phyloP scores from a whole-genome alignment of 1,139 yeast species.

The Pichiaceae sp. region DNA sequence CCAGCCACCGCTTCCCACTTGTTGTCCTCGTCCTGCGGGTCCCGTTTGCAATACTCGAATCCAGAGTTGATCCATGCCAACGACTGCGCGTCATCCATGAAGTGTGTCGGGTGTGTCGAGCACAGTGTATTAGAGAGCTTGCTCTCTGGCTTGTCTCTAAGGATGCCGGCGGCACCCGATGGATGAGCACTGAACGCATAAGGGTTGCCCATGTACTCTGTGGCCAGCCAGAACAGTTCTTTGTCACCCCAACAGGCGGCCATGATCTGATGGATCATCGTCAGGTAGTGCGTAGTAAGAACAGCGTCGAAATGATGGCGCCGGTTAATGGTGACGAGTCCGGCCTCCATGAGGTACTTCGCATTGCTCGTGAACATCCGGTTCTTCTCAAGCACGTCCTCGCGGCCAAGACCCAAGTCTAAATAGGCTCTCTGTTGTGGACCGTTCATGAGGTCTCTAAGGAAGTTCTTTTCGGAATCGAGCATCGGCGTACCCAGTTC shows the following conservation, averaged over 20 bases:
- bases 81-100: slow-evolving; percentile 33
- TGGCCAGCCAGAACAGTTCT: slow-evolving; percentile 57
- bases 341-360: slow-evolving; percentile 51
- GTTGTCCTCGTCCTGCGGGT: slow-evolving; percentile 25
- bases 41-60: slow-evolving; percentile 46
- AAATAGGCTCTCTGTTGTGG: slow-evolving; percentile 19
- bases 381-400: slow-evolving; percentile 13
- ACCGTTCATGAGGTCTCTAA: slow-evolving; percentile 35
- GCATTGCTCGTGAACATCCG: slow-evolving; percentile 35
- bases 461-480: slow-evolving; percentile 41
- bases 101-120: slow-evolving; percentile 64
- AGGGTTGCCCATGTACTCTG: slow-evolving; percentile 42
- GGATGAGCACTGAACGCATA: slow-evolving; percentile 40
- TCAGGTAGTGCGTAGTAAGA: slow-evolving; percentile 34
- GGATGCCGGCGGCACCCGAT: slow-evolving; percentile 46
- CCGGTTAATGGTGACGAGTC: slow-evolving; percentile 41
- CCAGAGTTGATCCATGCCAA: slow-evolving; percentile 67
- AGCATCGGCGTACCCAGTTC: slow-evolving; percentile 24
- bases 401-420: slow-evolving; percentile 11
- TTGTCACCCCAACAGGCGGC: slow-evolving; percentile 45
- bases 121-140: slow-evolving; percentile 36
- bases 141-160: slow-evolving; percentile 9
- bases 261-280: slow-evolving; percentile 23
- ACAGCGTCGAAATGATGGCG: slow-evolving; percentile 36
- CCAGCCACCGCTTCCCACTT: background rate